Percentiles rank a stretch among this genome's conserved stretches.
These are phyloP conservation scores for Trypanosomatidae sp. DNA, from an alignment of 208 protist genomes.

Conservation along the genomic window DNA sequence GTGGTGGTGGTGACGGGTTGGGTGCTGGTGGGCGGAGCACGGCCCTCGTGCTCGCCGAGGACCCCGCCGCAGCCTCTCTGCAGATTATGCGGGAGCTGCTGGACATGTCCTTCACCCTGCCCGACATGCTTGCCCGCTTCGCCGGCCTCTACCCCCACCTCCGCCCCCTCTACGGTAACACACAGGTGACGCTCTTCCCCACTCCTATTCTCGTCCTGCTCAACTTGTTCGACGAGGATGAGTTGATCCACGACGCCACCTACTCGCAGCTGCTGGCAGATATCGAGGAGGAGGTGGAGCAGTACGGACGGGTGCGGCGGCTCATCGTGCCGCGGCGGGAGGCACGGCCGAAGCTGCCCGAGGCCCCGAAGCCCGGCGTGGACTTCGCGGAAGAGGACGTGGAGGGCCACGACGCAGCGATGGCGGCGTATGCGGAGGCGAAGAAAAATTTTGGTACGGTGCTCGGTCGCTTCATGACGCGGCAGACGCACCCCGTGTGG, in stretches of 20 bases:
- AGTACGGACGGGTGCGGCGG: constrained; percentile 73
- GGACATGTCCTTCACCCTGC: constrained; percentile 51
- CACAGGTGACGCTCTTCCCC: constrained; percentile 67
- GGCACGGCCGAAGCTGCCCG: constrained; percentile 56
- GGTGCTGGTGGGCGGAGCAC: too few relatives aligned
- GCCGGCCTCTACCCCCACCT: constrained; percentile 66
- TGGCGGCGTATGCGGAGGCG: constrained; percentile 37
- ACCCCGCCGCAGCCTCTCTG: constrained; percentile 29
- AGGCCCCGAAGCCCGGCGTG: constrained; percentile 38
- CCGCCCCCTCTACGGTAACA: constrained; percentile 58
- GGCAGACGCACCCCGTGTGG: constrained; percentile 77
- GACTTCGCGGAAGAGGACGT: constrained; percentile 28
- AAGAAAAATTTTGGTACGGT: constrained; percentile 51
- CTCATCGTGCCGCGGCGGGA: constrained; percentile 80
- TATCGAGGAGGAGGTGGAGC: constrained; percentile 84
- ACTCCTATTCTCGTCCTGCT: constrained; percentile 81
- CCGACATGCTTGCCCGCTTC: constrained; percentile 63
- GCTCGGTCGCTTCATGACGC: constrained; percentile 52
- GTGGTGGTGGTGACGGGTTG: constrained; percentile 2
- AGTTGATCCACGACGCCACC: constrained; percentile 67
- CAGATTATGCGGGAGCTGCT: constrained; percentile 77
- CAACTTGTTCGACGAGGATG: constrained; percentile 89
- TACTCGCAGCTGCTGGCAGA: constrained; percentile 71
- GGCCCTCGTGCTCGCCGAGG: constrained; percentile 45
- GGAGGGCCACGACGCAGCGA: constrained; percentile 30